phyloP scores from a whole-genome alignment of 805 yeast genomes.

The Candida quercuum region DNA sequence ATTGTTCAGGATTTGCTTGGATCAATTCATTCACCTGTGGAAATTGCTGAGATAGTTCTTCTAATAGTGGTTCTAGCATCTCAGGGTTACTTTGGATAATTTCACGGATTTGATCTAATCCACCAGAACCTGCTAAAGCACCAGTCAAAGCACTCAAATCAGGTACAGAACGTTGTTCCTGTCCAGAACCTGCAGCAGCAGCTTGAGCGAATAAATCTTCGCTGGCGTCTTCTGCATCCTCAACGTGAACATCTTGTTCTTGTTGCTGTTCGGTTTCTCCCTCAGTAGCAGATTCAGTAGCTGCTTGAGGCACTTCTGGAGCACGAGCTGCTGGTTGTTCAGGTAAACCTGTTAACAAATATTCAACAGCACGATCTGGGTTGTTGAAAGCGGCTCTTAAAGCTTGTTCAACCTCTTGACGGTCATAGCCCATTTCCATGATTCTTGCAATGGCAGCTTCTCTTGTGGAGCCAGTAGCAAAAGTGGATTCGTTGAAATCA shows the following conservation, averaged over 20 bases:
- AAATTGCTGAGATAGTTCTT: conserved; percentile 72
- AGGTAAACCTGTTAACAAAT: conserved; percentile 85
- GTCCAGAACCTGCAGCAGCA: conserved; percentile 35
- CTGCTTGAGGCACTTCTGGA: conserved; percentile 21
- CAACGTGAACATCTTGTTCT: conserved; percentile 1
- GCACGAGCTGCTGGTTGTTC: conserved; percentile 26
- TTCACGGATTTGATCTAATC: conserved; percentile 56
- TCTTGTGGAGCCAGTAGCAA: conserved; percentile 74
- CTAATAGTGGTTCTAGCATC: conserved; percentile 76
- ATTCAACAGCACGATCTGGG: conserved; percentile 97
- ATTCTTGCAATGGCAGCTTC: conserved; percentile 76
- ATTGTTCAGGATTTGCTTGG: conserved; percentile 85
- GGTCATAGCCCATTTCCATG: conserved; percentile 94
- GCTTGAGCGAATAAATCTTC: conserved; percentile 36
- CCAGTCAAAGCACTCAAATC: conserved; percentile 18
- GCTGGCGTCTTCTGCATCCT: conserved; percentile 13
- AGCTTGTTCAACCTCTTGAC: conserved; percentile 84
- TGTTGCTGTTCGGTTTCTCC: conserved; percentile 5
- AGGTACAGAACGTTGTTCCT: conserved; percentile 17
- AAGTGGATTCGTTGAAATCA: conserved; percentile 40
- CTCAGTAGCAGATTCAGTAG: conserved; percentile 20
- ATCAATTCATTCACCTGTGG: conserved; percentile 82
- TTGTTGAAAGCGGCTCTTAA: conserved; percentile 93
- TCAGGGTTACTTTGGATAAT: conserved; percentile 84
- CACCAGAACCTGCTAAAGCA: conserved; percentile 34